Percentiles rank a stretch among this genome's conserved stretches.
Conservation (phyloP, 257 asterid genomes). For the Agastache rugosa region DNA sequence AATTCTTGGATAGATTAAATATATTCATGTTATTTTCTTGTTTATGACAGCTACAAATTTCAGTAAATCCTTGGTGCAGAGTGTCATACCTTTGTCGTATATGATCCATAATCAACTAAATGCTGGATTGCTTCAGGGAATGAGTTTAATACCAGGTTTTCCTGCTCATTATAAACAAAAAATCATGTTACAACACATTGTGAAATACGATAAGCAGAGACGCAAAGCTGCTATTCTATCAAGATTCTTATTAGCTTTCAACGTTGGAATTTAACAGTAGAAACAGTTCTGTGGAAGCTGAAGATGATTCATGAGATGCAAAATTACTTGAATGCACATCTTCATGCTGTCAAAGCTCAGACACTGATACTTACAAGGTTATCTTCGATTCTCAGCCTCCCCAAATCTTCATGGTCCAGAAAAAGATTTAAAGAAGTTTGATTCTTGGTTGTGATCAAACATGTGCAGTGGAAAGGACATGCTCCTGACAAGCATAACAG, state of each 20-base stretch:
- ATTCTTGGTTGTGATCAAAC: no score
- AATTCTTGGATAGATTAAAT: neutral
- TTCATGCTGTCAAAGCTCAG: no score
- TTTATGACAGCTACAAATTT: conserved; percentile 52
- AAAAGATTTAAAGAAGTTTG: no score
- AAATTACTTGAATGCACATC: conserved; percentile 38
- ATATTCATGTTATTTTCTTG: neutral
- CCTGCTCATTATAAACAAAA: neutral
- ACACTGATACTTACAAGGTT: no score
- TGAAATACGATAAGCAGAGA: neutral
- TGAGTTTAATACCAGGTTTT: conserved; percentile 50
- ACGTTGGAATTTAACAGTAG: conserved; percentile 23
- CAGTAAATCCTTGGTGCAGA: conserved; percentile 46
- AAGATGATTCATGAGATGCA: conserved; percentile 61
- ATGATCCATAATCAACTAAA: conserved; percentile 45
- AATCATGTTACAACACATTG: neutral
- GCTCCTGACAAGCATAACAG: no score
- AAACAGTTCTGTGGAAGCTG: conserved; percentile 57
- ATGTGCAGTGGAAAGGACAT: no score
- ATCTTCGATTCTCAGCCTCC: no score
- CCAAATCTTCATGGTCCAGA: no score
- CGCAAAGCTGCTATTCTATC: no score
- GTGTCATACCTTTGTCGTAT: conserved; percentile 39
- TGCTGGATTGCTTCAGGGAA: conserved; percentile 37
- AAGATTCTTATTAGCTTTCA: neutral